These are phyloP conservation scores for Scheffersomyces amazonensis DNA, from an alignment of 805 yeast genomes.

Conservation along the genomic window DNA sequence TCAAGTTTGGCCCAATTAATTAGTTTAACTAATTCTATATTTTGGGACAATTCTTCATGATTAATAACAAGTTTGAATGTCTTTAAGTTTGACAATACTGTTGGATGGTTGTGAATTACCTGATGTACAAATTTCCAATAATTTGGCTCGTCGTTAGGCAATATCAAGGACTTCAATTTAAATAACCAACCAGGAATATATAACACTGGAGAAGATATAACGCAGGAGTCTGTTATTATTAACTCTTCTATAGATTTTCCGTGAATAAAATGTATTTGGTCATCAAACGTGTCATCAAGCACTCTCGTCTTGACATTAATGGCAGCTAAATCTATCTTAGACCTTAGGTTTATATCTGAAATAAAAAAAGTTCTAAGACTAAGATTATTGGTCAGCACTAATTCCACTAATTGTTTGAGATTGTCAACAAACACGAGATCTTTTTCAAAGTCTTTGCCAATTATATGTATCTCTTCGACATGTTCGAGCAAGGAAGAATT, in stretches of 20 bases:
- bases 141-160: constrained; percentile 8
- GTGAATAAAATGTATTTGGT: no score
- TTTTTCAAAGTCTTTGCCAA: constrained; percentile 9
- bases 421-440: constrained; percentile 3
- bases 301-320: constrained; percentile 13
- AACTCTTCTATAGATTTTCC: no score
- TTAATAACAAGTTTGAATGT: constrained; percentile 25
- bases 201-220: no score
- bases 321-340: constrained; percentile 5
- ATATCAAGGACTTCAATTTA: constrained; percentile 12
- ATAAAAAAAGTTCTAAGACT: constrained; percentile 15
- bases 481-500: constrained; percentile 21
- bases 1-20: constrained; percentile 20
- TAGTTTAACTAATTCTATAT: constrained; percentile 9
- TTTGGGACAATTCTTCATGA: constrained; percentile 9
- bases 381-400: neutral
- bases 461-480: constrained; percentile 17
- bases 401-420: constrained; percentile 3
- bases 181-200: no score
- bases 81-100: constrained; percentile 8
- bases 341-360: constrained; percentile 12
- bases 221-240: no score
- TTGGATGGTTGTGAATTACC: constrained; percentile 1
- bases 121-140: constrained; percentile 16
- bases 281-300: no score